Base-by-base conservation (phyloP, 345 rosid species). In the Reutealis trisperma region DNA sequence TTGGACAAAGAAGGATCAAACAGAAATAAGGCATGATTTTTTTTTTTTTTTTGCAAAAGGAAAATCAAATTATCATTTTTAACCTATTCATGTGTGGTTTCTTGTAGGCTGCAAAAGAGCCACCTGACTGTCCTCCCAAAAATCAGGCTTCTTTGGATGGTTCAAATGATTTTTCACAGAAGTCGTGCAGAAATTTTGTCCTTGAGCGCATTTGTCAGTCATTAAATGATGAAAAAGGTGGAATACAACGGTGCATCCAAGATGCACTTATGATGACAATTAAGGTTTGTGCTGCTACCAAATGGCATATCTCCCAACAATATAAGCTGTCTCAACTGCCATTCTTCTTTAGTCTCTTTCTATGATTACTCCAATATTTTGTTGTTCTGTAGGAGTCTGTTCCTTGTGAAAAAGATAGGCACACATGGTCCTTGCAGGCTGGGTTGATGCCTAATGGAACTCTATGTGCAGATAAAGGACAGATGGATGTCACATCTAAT, bases 151-250 rank as follows among this genome's bases (percentile, higher is more conserved):
- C 75, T 57, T 27, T 71, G 30, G 69, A 73, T 86, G 79, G 69
- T 70, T 42, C 83, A 59, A 59, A 74, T 63, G 77, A 63, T 69
- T 60, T 12, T 79, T 75, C 81, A 63, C 84, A 69, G 51, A 78
- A 78, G 68, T 72, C 77, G 59, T 83, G 84, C 67, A 86, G 89
- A 78, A 83, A 75, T 62, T 75, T 84, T 79, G 74, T 91, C 52
- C 80, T 90, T 75, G 83, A 85, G 78, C 79, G 77, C 72, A 79
- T 88, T 77, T 82, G 71, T 80, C 85, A 77, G 76, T 88, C 89
- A 47, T 67, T 87, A 61, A 79, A 54, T 67, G 84, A 81, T 67
- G 87, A 82, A 16, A 84, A 83, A 19, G 86, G 88, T 66, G 90
- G 91, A 69, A 65, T 92, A 62, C 78, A 69, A 63, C 62, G 77